Evolutionary conservation across 352 stramenopile species (phyloP).

Genomic region (Pythium biforme): DNA sequence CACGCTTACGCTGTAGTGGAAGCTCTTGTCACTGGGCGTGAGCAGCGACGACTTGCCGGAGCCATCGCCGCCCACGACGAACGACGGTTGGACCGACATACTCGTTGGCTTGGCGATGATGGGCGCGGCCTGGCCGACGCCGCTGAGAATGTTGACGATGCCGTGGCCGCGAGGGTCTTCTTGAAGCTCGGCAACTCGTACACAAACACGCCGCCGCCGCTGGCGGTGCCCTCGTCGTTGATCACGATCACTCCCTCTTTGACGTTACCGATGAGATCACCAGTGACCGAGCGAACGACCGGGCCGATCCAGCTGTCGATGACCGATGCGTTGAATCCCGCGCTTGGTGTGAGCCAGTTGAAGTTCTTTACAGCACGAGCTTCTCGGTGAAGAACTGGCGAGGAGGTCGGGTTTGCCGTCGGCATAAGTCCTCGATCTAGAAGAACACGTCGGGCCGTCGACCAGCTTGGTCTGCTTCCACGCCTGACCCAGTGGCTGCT

Average conservation of each 20-base stretch:
- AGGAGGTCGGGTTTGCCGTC: conserved; percentile 16
- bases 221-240: conserved; percentile 8
- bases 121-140: conserved; percentile 19
- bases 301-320: conserved; percentile 22
- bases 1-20: conserved; percentile 22
- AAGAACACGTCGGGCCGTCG: conserved; percentile 20
- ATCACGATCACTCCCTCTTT: conserved; percentile 21
- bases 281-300: conserved; percentile 20
- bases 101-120: conserved; percentile 17
- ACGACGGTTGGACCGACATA: conserved; percentile 11
- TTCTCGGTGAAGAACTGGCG: conserved; percentile 24
- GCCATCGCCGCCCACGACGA: conserved; percentile 22
- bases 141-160: conserved; percentile 26
- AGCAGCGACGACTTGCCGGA: conserved; percentile 21
- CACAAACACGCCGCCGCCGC: conserved; percentile 16
- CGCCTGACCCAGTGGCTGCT: conserved; percentile 19
- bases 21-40: conserved; percentile 20
- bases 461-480: conserved; percentile 24
- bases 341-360: conserved; percentile 16
- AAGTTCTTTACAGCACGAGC: conserved; percentile 25
- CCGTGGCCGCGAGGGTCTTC: conserved; percentile 18
- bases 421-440: conserved; percentile 22
- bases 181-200: conserved; percentile 22
- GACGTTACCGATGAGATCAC: conserved; percentile 19
- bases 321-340: conserved; percentile 20